Percentiles rank a stretch among this genome's conserved stretches.
Conservation (phyloP, 2,329 filamentous ascomycete genomes). For the Polychaeton citri region DNA sequence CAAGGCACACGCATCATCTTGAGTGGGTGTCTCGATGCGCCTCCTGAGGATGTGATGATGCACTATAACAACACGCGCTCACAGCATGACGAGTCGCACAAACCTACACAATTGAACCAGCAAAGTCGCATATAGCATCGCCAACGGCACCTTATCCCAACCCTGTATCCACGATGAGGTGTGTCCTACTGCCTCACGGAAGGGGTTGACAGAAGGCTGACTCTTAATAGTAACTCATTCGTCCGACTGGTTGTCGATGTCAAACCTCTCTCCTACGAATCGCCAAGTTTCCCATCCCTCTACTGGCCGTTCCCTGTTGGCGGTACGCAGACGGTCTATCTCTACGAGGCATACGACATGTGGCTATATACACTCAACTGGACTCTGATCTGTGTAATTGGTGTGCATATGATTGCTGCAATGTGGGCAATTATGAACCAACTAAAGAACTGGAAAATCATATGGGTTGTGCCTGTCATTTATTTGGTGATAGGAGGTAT, state of each 20-base stretch:
- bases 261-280: slow-evolving; percentile 46
- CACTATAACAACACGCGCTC: too few relatives aligned
- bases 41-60: too few relatives aligned
- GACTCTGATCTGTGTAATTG: slow-evolving; percentile 67
- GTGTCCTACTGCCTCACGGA: too few relatives aligned
- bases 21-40: too few relatives aligned
- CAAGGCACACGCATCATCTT: too few relatives aligned
- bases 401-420: slow-evolving; percentile 61
- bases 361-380: slow-evolving; percentile 81
- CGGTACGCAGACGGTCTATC: slow-evolving; percentile 44
- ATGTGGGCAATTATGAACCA: slow-evolving; percentile 62
- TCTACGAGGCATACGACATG: slow-evolving; percentile 65
- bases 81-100: too few relatives aligned
- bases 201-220: too few relatives aligned
- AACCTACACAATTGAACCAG: too few relatives aligned
- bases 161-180: too few relatives aligned
- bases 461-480: slow-evolving; percentile 60
- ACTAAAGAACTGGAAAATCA: slow-evolving; percentile 38
- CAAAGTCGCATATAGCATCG: too few relatives aligned
- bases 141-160: too few relatives aligned
- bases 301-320: slow-evolving; percentile 55
- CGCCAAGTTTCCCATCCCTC: slow-evolving; percentile 67
- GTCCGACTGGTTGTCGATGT: slow-evolving; percentile 32
- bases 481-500: slow-evolving; percentile 60
- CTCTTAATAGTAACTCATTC: slow-evolving; percentile 20